These are phyloP conservation scores for Exophiala spinifera DNA, from an alignment of 2,329 filamentous ascomycete genomes.

Conservation along the genomic window DNA sequence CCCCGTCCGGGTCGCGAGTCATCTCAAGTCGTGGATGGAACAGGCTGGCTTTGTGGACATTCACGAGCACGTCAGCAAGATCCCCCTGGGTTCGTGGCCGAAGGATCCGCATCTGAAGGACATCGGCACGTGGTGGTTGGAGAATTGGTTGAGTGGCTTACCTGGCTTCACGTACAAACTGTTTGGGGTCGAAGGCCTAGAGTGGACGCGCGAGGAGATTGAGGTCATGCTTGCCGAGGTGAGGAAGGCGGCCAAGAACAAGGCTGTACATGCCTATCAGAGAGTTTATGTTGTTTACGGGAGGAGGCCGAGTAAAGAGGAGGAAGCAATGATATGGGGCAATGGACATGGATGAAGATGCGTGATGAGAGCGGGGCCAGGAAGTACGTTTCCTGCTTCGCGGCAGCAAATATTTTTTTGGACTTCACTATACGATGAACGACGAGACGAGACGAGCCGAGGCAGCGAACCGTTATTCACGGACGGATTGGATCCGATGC, in stretches of 20 bases:
- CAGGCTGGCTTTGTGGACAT: conserved; percentile 59
- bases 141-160: conserved; percentile 45
- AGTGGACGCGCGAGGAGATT: conserved; percentile 45
- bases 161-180: conserved; percentile 46
- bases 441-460: no score
- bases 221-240: conserved; percentile 47
- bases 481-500: no score
- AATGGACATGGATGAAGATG: conserved; percentile 10
- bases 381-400: no score
- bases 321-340: conserved; percentile 19
- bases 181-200: conserved; percentile 36
- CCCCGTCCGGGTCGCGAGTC: conserved; percentile 53
- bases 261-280: conserved; percentile 42
- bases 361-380: no score
- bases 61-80: conserved; percentile 50
- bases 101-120: conserved; percentile 46
- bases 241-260: conserved; percentile 40
- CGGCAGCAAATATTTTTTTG: no score
- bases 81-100: conserved; percentile 54
- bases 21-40: conserved; percentile 53
- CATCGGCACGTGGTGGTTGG: conserved; percentile 50
- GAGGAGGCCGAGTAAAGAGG: conserved; percentile 27
- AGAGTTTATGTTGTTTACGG: conserved; percentile 40
- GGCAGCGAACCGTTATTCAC: no score
- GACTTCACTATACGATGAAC: no score